These are phyloP conservation scores for Thuidium tamariscinum DNA, from an alignment of 225 moss, liverwort and hornwort genomes.

Conservation along the genomic window DNA sequence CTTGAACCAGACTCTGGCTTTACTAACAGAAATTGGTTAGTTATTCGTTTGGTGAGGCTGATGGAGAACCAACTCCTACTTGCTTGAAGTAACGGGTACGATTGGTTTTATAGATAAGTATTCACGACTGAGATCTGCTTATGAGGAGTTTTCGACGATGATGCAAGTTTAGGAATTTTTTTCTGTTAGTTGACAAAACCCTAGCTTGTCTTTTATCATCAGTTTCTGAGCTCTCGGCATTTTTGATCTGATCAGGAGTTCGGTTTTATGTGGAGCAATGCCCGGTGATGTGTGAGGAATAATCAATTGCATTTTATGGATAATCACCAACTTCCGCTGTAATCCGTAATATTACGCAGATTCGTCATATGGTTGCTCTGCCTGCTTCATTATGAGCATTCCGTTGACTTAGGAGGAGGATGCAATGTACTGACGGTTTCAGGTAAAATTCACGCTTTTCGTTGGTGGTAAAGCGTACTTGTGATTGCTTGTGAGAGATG, in stretches of 20 bases:
- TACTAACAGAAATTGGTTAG: neutral
- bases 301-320: neutral
- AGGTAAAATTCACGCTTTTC: neutral
- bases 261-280: neutral
- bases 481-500: neutral
- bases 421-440: neutral
- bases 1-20: neutral
- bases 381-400: neutral
- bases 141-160: neutral
- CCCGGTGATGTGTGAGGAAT: neutral
- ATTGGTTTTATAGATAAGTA: neutral
- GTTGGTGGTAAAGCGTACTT: neutral
- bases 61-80: neutral
- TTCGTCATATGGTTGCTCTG: neutral
- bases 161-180: neutral
- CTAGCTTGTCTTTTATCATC: neutral
- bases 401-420: neutral
- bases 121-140: neutral
- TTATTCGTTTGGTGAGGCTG: neutral
- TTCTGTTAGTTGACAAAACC: slow-evolving; percentile 1
- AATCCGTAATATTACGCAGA: neutral
- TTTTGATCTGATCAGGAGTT: neutral
- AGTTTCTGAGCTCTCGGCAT: neutral
- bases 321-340: neutral
- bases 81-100: neutral